These are phyloP conservation scores for Herpetomonas tarakana DNA, from an alignment of 208 protist genomes.

Conservation along the genomic window DNA sequence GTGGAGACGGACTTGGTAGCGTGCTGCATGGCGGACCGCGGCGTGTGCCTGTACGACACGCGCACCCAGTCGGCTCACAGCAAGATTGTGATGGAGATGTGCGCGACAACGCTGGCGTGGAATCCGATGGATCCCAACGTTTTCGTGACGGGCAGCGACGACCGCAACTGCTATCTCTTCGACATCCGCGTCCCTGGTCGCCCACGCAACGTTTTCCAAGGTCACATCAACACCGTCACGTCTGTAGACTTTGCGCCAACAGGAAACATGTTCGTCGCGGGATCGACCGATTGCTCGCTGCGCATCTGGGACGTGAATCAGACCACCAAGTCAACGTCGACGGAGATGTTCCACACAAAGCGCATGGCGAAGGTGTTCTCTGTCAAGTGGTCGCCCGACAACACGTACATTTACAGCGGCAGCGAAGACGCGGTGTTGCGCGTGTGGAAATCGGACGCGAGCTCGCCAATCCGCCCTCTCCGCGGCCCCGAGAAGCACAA, in stretches of 20 bases:
- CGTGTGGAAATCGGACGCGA: slow-evolving; percentile 95
- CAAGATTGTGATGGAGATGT: slow-evolving; percentile 95
- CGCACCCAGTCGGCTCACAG: slow-evolving; percentile 84
- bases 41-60: slow-evolving; percentile 95
- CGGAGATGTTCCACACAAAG: slow-evolving; percentile 98
- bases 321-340: slow-evolving; percentile 82
- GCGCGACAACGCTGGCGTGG: slow-evolving; percentile 93
- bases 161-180: slow-evolving; percentile 97
- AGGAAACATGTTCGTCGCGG: slow-evolving; percentile 94
- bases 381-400: slow-evolving; percentile 92
- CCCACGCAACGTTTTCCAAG: slow-evolving; percentile 94
- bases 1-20: slow-evolving; percentile 90
- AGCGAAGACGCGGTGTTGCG: slow-evolving; percentile 97
- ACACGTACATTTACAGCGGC: slow-evolving; percentile 94
- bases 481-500: slow-evolving; percentile 86
- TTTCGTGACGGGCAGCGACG: slow-evolving; percentile 96
- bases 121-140: slow-evolving; percentile 98
- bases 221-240: slow-evolving; percentile 93
- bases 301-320: slow-evolving; percentile 93
- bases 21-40: slow-evolving; percentile 91
- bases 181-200: slow-evolving; percentile 95
- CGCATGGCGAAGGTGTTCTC: slow-evolving; percentile 97
- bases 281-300: slow-evolving; percentile 94
- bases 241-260: slow-evolving; percentile 97
- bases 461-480: slow-evolving; percentile 86